Conservation (phyloP, 345 rosid genomes). For the Gossypium rotundifolium region DNA sequence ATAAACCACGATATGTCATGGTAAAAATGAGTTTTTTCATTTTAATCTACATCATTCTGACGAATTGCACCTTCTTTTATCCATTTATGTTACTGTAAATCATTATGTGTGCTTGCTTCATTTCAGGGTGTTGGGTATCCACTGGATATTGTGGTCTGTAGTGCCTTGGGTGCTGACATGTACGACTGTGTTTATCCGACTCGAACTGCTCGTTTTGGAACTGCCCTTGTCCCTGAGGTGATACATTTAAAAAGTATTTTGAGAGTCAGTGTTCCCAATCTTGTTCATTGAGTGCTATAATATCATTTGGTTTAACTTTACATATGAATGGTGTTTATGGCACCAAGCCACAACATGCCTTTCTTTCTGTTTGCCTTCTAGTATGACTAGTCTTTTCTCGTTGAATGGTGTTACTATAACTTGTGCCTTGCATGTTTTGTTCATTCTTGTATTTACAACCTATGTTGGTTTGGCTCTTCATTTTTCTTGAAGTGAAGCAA, state of each 20-base stretch:
- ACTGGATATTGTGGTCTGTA: slow-evolving; percentile 64
- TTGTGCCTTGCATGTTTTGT: neutral
- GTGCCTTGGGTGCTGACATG: slow-evolving; percentile 84
- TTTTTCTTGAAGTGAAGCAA: neutral
- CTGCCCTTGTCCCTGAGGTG: slow-evolving; percentile 78
- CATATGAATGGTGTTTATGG: neutral
- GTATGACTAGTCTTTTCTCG: neutral
- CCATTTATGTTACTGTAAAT: neutral
- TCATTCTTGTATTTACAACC: neutral
- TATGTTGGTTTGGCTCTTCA: neutral
- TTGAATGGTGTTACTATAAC: neutral
- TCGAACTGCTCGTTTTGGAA: slow-evolving; percentile 83
- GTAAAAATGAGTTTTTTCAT: slow-evolving; percentile 24
- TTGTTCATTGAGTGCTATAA: neutral
- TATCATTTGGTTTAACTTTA: neutral
- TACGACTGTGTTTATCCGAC: slow-evolving; percentile 82
- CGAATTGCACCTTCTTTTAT: neutral
- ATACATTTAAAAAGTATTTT: slow-evolving; percentile 9
- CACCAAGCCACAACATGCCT: neutral
- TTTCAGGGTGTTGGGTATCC: slow-evolving; percentile 85
- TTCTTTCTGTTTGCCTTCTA: slow-evolving; percentile 1
- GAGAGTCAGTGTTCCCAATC: neutral
- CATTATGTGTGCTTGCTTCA: neutral
- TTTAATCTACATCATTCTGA: neutral
- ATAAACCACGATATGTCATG: slow-evolving; percentile 85